Conservation (phyloP, 2,329 filamentous ascomycete species). For the Pseudogymnoascus sp. region DNA sequence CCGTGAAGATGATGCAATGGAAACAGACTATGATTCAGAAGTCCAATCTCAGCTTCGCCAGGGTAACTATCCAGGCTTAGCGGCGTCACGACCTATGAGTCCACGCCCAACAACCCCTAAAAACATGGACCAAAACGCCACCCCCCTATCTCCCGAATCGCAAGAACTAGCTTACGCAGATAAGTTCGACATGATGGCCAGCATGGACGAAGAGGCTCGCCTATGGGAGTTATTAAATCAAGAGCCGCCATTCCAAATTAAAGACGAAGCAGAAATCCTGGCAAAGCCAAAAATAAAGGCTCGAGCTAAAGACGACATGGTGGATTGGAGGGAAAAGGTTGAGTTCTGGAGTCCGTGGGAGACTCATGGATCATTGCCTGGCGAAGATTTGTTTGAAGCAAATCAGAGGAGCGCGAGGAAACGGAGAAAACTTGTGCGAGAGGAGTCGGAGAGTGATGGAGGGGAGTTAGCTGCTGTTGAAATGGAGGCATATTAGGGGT, state of each 20-base stretch:
- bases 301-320: background rate
- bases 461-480: background rate
- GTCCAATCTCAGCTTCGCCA: background rate
- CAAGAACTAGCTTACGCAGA: conserved; percentile 17
- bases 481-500: background rate
- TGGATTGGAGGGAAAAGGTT: conserved; percentile 24
- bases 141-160: background rate
- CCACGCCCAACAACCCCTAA: background rate
- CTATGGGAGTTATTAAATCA: conserved; percentile 26
- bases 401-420: background rate
- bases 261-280: conserved; percentile 10
- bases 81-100: background rate
- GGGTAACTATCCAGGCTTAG: background rate
- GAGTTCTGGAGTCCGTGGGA: conserved; percentile 29
- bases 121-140: background rate
- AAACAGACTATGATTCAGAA: background rate
- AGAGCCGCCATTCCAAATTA: conserved; percentile 22
- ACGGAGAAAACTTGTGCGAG: background rate
- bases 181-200: conserved; percentile 22
- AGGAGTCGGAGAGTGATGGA: background rate
- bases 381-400: background rate
- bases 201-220: conserved; percentile 22
- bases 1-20: conserved; percentile 4
- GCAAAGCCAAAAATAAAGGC: background rate
- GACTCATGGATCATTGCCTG: background rate